These are phyloP conservation scores for Candida ascalaphidarum DNA, from an alignment of 805 yeast genomes.

Conservation along the genomic window DNA sequence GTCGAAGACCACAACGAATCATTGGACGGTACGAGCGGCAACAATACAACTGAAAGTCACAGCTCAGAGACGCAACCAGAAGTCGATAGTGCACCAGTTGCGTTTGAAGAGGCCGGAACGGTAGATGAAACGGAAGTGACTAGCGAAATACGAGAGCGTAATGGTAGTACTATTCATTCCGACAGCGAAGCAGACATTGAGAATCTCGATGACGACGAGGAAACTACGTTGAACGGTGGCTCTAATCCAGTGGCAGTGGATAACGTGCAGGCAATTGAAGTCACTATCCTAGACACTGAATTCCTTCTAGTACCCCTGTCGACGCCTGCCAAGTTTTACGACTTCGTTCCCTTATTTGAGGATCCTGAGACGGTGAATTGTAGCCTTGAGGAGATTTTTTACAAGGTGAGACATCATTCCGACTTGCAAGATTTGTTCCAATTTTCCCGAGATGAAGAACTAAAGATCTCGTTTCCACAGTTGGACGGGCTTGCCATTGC, in stretches of 20 bases:
- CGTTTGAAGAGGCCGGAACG: no score
- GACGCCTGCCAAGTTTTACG: constrained; percentile 6
- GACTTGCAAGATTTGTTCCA: constrained; percentile 16
- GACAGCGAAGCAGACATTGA: neutral
- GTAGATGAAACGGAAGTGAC: no score
- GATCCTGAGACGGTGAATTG: constrained; percentile 7
- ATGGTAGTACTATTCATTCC: no score
- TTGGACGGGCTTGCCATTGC: constrained; percentile 16
- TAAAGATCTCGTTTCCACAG: constrained; percentile 19
- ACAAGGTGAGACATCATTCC: constrained; percentile 15
- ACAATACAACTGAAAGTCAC: no score
- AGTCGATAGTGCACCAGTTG: no score
- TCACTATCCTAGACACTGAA: constrained; percentile 15
- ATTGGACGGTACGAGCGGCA: no score
- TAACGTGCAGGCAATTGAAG: constrained; percentile 8
- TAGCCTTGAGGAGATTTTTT: constrained; percentile 17
- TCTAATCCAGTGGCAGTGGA: neutral
- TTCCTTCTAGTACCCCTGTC: constrained; percentile 18
- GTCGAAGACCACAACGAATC: no score
- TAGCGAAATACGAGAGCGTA: no score
- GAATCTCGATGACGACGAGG: neutral
- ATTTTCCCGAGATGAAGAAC: constrained; percentile 17
- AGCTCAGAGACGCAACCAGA: no score
- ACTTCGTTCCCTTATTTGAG: constrained; percentile 19
- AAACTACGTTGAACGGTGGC: neutral